phyloP scores from a whole-genome alignment of 441 rosid genomes.

The Isatis lusitanica region DNA sequence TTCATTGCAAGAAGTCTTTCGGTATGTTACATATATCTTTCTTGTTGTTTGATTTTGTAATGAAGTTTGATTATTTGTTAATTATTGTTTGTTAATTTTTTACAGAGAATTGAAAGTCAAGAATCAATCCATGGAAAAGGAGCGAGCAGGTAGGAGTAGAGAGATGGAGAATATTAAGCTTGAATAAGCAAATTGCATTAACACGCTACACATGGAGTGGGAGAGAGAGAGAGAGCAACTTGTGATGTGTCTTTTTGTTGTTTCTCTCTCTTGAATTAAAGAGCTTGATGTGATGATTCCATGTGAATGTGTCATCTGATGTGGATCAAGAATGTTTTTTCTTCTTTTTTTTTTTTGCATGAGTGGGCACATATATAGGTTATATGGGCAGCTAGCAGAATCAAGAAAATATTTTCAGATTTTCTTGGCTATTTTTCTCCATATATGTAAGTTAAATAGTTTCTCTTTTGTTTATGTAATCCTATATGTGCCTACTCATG shows the following conservation, averaged over 20 bases:
- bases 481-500: slow-evolving; percentile 30
- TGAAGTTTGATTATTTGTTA: not conserved
- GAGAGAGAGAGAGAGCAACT: slow-evolving; percentile 33
- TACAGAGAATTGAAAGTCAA: slow-evolving; percentile 51
- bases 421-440: slow-evolving; percentile 31
- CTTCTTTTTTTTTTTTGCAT: slow-evolving; percentile 12
- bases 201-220: slow-evolving; percentile 37
- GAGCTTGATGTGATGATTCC: slow-evolving; percentile 35
- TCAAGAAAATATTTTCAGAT: slow-evolving; percentile 52
- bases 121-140: slow-evolving; percentile 28
- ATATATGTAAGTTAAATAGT: slow-evolving; percentile 23
- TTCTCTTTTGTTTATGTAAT: slow-evolving; percentile 15
- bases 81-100: slow-evolving; percentile 6
- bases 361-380: slow-evolving; percentile 39
- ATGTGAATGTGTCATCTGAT: slow-evolving; percentile 44
- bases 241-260: slow-evolving; percentile 42
- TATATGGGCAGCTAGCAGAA: slow-evolving; percentile 59
- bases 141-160: slow-evolving; percentile 35
- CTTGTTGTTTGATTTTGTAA: not conserved
- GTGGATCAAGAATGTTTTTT: slow-evolving; percentile 33
- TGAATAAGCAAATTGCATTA: slow-evolving; percentile 34
- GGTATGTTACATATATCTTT: slow-evolving; percentile 33
- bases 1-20: slow-evolving; percentile 91
- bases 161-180: slow-evolving; percentile 36
- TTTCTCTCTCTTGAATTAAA: slow-evolving; percentile 37